Evolutionary conservation across 257 asterid species (phyloP).

Genomic region (Forsythia viridissima): DNA sequence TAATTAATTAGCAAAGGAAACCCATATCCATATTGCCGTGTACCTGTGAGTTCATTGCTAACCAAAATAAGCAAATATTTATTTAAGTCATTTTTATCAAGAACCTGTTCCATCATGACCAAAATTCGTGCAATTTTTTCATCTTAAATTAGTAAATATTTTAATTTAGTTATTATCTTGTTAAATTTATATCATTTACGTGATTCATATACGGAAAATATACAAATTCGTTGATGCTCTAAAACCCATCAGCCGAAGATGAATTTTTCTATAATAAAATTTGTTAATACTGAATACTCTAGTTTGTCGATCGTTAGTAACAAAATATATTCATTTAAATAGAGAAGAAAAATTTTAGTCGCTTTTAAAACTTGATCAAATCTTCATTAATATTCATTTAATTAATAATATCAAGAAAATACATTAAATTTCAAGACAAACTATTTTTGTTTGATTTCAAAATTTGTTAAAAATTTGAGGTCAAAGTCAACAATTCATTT

Average conservation of each 20-base stretch:
- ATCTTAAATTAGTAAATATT: not conserved
- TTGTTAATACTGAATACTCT: not conserved
- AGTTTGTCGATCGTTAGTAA: not conserved
- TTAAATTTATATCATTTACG: not conserved
- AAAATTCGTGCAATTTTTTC: not conserved
- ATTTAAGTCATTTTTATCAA: not conserved
- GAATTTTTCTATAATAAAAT: no score
- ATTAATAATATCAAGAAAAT: not conserved
- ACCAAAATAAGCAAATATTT: not conserved
- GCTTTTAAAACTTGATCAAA: no score
- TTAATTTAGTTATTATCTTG: not conserved
- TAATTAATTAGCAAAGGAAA: not conserved
- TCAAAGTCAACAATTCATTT: no score
- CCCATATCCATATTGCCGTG: not conserved
- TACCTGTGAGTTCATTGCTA: not conserved
- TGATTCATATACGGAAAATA: not conserved
- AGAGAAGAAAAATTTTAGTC: no score
- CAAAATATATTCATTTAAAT: no score
- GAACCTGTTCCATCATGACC: not conserved
- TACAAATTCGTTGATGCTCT: not conserved
- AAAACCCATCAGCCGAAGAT: no score
- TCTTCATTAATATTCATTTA: not conserved
- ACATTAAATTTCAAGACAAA: no score
- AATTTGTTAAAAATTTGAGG: no score
- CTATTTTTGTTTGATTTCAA: no score